Evolutionary conservation across 805 yeast species (phyloP), one percentile per base, ranked within the genome.

Genomic region (Tetrapisispora nanseiensis): DNA sequence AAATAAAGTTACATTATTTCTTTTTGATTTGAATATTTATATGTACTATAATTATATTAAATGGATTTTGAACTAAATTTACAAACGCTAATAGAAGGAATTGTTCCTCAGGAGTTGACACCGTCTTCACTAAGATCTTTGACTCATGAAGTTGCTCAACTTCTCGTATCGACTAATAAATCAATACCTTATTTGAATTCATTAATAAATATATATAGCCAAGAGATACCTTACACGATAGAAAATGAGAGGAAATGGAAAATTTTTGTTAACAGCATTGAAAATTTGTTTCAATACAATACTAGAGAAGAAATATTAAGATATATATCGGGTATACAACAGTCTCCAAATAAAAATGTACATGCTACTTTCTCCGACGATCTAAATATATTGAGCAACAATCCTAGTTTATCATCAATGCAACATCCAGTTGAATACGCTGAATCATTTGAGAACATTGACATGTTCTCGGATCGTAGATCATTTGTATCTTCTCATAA

Each of bases 361-460:
- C 19, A 27, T 24, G 15, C 24, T 10, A 28, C 12, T 6, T 35
- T 35, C 6, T 4, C 19, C 12, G 23, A 35, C 15, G 30, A 35
- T 18, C 11, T 31, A 31, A 18, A 19, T 12, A 11, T 20, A n/a
- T 21, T 51, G 11, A 48, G 44, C 13, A 42, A 35, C 11, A 50
- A 51, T 35, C 48, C 48, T 26, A 42, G 43, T 34, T 3, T 19
- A 11, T 24, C 29, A 9, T 33, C 52, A 5, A 19, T 44, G n/a
- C 40, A 46, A 33, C 43, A 48, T 13, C 50, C 53, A 12, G 52
- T 59, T 39, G 49, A 49, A 9, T 61, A 62, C n/a, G 62, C 64
- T 5, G 69, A 64, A 38, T 67, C 71, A 0, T 67, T 60, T 49
- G 71, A 67, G 41, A 61, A 65, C 35, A 49, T 60, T 32, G 71